Evolutionary conservation across 2,329 filamentous ascomycete species (phyloP).

Genomic region (Aspergillus ochraceoroseus): DNA sequence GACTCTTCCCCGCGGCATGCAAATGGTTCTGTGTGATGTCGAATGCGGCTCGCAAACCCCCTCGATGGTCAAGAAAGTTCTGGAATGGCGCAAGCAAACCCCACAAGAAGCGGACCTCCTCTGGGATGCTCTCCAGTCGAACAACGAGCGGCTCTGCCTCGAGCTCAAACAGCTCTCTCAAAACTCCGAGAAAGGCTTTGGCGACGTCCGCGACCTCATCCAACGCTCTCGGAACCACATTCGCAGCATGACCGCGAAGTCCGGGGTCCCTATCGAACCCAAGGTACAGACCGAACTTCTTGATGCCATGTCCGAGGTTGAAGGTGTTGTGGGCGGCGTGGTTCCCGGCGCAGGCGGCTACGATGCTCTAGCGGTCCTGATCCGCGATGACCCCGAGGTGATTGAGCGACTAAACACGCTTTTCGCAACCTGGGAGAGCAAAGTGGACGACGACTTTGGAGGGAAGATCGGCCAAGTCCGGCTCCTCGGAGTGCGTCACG

Average conservation of each 20-base stretch:
- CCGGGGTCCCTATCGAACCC: conserved; percentile 84
- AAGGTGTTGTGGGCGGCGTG: conserved; percentile 83
- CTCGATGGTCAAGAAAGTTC: conserved; percentile 88
- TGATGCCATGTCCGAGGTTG: conserved; percentile 64
- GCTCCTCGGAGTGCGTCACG: conserved; percentile 44
- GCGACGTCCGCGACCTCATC: conserved; percentile 51
- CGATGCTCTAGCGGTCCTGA: conserved; percentile 78
- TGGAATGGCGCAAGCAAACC: conserved; percentile 70
- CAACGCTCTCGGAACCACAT: conserved; percentile 56
- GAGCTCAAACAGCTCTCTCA: conserved; percentile 55
- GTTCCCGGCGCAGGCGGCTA: conserved; percentile 92
- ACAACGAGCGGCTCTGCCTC: conserved; percentile 66
- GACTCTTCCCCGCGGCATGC: conserved; percentile 65
- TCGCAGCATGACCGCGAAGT: conserved; percentile 67
- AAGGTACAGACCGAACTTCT: conserved; percentile 76
- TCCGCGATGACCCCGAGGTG: conserved; percentile 66
- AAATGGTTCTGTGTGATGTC: conserved; percentile 90
- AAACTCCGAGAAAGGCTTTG: conserved; percentile 43
- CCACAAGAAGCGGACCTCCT: conserved; percentile 60
- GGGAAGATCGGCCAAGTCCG: conserved; percentile 45
- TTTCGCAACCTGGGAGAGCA: conserved; percentile 60
- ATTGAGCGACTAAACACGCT: conserved; percentile 57
- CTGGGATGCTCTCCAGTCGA: conserved; percentile 69
- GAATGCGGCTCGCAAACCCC: conserved; percentile 91
- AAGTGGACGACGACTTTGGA: conserved; percentile 42